phyloP scores from a whole-genome alignment of 1,139 yeast genomes.

The Candida anutae region DNA sequence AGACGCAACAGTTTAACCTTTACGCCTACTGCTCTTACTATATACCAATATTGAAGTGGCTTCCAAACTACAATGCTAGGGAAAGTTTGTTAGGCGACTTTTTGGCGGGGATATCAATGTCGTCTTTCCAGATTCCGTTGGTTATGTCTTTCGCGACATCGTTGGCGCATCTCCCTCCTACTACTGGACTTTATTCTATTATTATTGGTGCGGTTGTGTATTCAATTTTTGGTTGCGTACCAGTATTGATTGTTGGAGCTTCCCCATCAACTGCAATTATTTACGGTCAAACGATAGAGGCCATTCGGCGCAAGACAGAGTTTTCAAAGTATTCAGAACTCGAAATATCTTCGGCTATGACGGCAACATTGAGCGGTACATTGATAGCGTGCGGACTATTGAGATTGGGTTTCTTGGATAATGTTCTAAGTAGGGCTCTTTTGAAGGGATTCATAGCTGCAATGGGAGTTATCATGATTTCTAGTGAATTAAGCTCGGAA shows the following conservation, averaged over 20 bases:
- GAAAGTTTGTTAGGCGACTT: constrained; percentile 18
- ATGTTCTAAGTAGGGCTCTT: constrained; percentile 23
- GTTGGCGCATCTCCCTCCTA: constrained; percentile 26
- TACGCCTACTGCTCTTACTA: constrained; percentile 25
- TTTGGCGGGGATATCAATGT: constrained; percentile 26
- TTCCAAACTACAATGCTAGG: constrained; percentile 16
- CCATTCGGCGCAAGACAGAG: constrained; percentile 10
- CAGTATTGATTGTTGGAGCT: constrained; percentile 28
- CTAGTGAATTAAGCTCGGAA: constrained; percentile 22
- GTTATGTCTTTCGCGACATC: constrained; percentile 29
- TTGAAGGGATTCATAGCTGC: constrained; percentile 29
- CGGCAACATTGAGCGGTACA: constrained; percentile 18
- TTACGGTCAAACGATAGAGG: constrained; percentile 23
- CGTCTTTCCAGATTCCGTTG: constrained; percentile 27
- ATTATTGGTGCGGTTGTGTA: constrained; percentile 21
- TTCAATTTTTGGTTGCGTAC: constrained; percentile 25
- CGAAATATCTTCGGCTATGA: constrained; percentile 20
- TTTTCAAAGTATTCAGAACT: constrained; percentile 10
- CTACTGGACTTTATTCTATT: constrained; percentile 23
- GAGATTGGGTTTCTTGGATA: constrained; percentile 25
- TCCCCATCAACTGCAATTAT: constrained; percentile 26
- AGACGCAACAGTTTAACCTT: constrained; percentile 9
- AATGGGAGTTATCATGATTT: constrained; percentile 28
- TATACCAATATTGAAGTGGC: constrained; percentile 25
- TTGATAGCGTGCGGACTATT: constrained; percentile 22